Conservation (phyloP, 1,284 basidiomycete genomes). For the Meripilus lineatus region DNA sequence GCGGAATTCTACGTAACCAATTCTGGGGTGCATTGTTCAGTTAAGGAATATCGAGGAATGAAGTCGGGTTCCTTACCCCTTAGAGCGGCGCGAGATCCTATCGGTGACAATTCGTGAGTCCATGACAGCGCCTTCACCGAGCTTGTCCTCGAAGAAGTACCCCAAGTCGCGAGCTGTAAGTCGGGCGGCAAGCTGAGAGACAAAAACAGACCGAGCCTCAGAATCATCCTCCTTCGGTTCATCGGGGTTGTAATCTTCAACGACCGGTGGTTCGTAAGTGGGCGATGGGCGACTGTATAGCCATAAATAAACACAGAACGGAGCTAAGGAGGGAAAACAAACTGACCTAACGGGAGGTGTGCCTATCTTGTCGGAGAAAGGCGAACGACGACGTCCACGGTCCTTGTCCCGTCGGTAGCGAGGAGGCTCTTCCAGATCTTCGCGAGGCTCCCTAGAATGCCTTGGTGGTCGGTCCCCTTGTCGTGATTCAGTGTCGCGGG, state of each 20-base stretch:
- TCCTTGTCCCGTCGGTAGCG: slow-evolving; percentile 34
- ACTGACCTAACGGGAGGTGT: slow-evolving; percentile 22
- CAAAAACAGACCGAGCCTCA: slow-evolving; percentile 96
- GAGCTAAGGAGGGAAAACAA: background rate
- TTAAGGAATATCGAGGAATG: background rate
- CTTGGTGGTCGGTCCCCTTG: slow-evolving; percentile 41
- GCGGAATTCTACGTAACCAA: slow-evolving; percentile 97
- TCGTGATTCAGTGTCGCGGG: too few relatives aligned
- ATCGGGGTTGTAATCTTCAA: slow-evolving; percentile 67
- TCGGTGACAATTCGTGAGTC: slow-evolving; percentile 96
- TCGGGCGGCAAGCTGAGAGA: slow-evolving; percentile 94
- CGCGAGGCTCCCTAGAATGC: slow-evolving; percentile 45
- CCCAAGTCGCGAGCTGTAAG: slow-evolving; percentile 95
- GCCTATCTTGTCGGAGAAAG: slow-evolving; percentile 12
- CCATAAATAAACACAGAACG: slow-evolving; percentile 6
- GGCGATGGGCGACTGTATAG: slow-evolving; percentile 61
- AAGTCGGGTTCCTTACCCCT: slow-evolving; percentile 62
- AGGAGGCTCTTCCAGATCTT: slow-evolving; percentile 54
- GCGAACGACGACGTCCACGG: slow-evolving; percentile 18
- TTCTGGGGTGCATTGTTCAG: slow-evolving; percentile 38
- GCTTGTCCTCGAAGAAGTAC: slow-evolving; percentile 97
- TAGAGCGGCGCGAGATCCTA: slow-evolving; percentile 87
- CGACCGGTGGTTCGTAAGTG: slow-evolving; percentile 57
- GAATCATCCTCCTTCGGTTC: slow-evolving; percentile 84
- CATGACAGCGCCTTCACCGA: slow-evolving; percentile 88